Base-by-base conservation (phyloP, 805 yeast genomes). In the Candida koratica region DNA sequence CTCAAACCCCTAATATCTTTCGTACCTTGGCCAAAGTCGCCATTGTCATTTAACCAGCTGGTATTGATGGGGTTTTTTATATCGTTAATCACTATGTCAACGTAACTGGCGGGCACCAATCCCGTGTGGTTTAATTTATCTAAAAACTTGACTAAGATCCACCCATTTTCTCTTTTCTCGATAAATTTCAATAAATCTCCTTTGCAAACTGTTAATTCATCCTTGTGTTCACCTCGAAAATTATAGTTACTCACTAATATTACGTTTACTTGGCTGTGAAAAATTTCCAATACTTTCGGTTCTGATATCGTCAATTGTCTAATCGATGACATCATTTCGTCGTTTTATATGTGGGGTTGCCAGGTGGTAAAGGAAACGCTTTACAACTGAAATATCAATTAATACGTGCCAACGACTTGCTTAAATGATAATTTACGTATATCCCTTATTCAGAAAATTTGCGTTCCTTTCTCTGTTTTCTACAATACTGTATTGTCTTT, bases 71-170 rank as follows among this genome's bases (percentile, higher is more conserved):
- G 72, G 38, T 61, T 57, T 19, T 52, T 41, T 16, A 55, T 45
- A 46, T 64, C 69, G 37, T 65, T 64, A 18, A 62, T 59, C n/a
- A 71, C 73, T 17, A 70, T 69, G 33, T 63, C 70, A 15, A 67
- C 72, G 46, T 69, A 71, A 23, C 65, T 58, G 2, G 75, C 69
- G 1, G 81, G 81, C 2, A 77, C 65, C 38, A 76, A 54, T 1
- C 81, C 81, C 1, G 73, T 69, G 4, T 50, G 53, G 4, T 60
- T 52, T 19, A 73, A 39, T 39, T 67, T 60, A 27, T 72, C 74
- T 22, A 77, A 64, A n/a, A 74, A 69, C 49, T 75, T 75, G 6
- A 74, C 82, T 28, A 74, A 51, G 2, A 76, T 52, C 79, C 80
- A 75, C 1, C 80, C 82, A 45, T 70, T 67, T 1, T 70, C 70